Base-by-base conservation (phyloP, 257 asterid genomes). In the Nicotiana obtusifolia region DNA sequence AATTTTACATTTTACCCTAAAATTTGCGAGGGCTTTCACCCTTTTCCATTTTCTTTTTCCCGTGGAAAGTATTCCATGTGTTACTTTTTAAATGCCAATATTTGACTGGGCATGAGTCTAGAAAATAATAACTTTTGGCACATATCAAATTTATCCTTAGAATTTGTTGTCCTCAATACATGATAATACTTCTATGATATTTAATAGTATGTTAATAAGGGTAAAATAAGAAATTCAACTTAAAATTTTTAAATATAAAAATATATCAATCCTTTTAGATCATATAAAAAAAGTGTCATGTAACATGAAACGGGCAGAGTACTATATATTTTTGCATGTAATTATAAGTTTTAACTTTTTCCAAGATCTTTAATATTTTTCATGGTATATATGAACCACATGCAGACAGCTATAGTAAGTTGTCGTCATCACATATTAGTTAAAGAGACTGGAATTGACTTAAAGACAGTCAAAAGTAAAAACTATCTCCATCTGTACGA, bases 391-490 rank as follows among this genome's bases (percentile, higher is more conserved):
- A 24, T 24, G 35, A 11, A 10, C 66, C 24, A 22, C 66, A 61
- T 13, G 15, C 10, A 68, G 81, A 61, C 62, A 78, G 17, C 33
- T 31, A 82, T 52, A 77, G 87, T 85, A 37, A 76, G 68, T 62
- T 80, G 68, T 68, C 64, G 83, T 77, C 31, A 82, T 67, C 13
- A 76, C 13, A 20, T 20, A 53, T 54, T 75, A 57, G 68, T 64
- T 26, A 16, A 56, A n/a, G 71, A 20, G 80, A 47, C 78, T 77
- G 77, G 84, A 84, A 84, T 59, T 84, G 89, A 91, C 90, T 85
- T 82, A 65, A 84, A 80, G 87, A 81, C 78, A 20, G 84, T 78
- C 31, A 84, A 88, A 88, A 88, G 90, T 86, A 85, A 84, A 92
- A 93, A 84, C 82, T 11, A 87, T 86, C 89, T 83, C 80, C 57